Evolutionary conservation across 2,329 filamentous ascomycete genomes (phyloP).

Genomic region (Cercospora sojina): DNA sequence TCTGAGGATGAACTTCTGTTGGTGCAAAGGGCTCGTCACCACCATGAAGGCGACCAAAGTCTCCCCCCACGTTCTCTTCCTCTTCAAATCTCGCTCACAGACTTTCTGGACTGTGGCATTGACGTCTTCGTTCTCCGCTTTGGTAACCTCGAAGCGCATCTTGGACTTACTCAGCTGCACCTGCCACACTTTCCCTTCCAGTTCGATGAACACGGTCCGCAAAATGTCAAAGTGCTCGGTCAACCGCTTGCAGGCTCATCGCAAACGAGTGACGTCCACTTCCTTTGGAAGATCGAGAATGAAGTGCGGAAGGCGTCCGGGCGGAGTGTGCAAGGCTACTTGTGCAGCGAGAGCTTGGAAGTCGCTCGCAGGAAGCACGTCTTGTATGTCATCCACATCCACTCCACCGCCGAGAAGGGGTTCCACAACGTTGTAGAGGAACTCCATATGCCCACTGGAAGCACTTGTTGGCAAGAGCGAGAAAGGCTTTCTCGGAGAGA

Average conservation of each 20-base stretch:
- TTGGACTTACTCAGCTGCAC: slow-evolving; percentile 44
- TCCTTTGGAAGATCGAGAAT: slow-evolving; percentile 26
- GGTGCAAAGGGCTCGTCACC: slow-evolving; percentile 23
- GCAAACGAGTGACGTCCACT: slow-evolving; percentile 27
- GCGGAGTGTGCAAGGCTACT: slow-evolving; percentile 17
- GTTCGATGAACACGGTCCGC: slow-evolving; percentile 54
- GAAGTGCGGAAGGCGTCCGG: slow-evolving; percentile 26
- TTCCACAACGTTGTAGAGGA: slow-evolving; percentile 4
- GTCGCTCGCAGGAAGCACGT: slow-evolving; percentile 28
- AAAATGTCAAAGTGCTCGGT: slow-evolving; percentile 47
- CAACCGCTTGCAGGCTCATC: slow-evolving; percentile 23
- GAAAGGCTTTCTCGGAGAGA: slow-evolving; percentile 9
- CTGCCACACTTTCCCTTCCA: slow-evolving; percentile 47
- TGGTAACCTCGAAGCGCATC: slow-evolving; percentile 32
- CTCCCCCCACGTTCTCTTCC: slow-evolving; percentile 16
- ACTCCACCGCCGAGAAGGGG: slow-evolving; percentile 5
- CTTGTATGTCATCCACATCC: slow-evolving; percentile 17
- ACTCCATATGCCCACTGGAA: background rate
- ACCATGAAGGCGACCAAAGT: slow-evolving; percentile 30
- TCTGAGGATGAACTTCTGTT: slow-evolving; percentile 33
- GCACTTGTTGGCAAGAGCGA: slow-evolving; percentile 2
- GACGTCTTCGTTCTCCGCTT: background rate
- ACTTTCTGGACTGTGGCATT: background rate
- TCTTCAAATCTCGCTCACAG: background rate
- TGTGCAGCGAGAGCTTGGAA: slow-evolving; percentile 27